Evolutionary conservation across 331 rosid genomes (phyloP).

Genomic region (Erythrophleum ivorense): DNA sequence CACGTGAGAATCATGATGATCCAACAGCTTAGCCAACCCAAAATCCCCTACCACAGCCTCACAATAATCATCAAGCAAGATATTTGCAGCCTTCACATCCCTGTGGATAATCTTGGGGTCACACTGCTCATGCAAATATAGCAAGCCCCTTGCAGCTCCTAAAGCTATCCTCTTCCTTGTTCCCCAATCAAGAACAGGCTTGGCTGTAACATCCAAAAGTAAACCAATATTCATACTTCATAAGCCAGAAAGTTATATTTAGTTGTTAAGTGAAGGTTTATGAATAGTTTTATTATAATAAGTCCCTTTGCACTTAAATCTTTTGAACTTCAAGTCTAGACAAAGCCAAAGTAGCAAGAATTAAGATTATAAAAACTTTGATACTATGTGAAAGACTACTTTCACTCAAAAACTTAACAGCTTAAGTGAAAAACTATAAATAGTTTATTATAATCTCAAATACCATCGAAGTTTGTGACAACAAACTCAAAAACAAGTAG

Average conservation of each 20-base stretch:
- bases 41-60: conserved; percentile 98
- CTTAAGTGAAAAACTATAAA: too few relatives aligned
- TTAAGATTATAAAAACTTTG: too few relatives aligned
- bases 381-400: too few relatives aligned
- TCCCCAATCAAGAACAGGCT: conserved; percentile 84
- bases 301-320: too few relatives aligned
- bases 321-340: too few relatives aligned
- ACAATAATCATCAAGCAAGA: conserved; percentile 84
- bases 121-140: conserved; percentile 96
- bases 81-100: conserved; percentile 97
- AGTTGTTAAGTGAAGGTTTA: not conserved
- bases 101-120: conserved; percentile 99
- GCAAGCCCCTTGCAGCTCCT: conserved; percentile 89
- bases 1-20: conserved; percentile 94
- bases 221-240: conserved; percentile 14
- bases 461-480: not conserved
- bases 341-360: too few relatives aligned
- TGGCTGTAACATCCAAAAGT: conserved; percentile 54
- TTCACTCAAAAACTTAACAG: too few relatives aligned
- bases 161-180: conserved; percentile 90
- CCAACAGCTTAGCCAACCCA: conserved; percentile 92
- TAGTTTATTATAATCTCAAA: too few relatives aligned
- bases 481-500: not conserved
- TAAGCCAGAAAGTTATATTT: not conserved
- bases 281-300: too few relatives aligned